A percentile compares a stretch with the other conserved stretches of the same genome.
Evolutionary conservation across 306 rosid species (phyloP).

Genomic region (Arachis stenosperma): DNA sequence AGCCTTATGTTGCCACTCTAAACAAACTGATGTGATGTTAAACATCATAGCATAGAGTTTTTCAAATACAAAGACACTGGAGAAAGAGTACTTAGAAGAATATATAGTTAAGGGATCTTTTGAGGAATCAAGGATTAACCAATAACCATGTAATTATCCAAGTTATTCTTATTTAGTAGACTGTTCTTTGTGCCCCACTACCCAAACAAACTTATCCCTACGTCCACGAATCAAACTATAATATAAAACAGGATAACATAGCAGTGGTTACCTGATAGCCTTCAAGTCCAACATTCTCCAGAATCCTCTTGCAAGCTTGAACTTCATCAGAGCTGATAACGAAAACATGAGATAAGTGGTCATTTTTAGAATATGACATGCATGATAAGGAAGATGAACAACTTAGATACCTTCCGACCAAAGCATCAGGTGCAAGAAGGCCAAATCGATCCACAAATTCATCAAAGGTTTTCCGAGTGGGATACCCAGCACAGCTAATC

Average conservation of each 20-base stretch:
- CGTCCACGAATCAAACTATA: slow-evolving; percentile 1
- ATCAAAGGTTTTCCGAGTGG: slow-evolving; percentile 77
- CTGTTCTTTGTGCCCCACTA: background rate
- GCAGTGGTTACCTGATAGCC: slow-evolving; percentile 75
- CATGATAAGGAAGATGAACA: slow-evolving; percentile 21
- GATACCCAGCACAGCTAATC: slow-evolving; percentile 93
- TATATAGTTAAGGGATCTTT: background rate
- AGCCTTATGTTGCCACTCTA: slow-evolving; percentile 6
- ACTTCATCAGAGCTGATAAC: slow-evolving; percentile 62
- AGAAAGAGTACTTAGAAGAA: slow-evolving; percentile 5
- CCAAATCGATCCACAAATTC: slow-evolving; percentile 84
- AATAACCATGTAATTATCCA: background rate
- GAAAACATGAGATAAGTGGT: slow-evolving; percentile 37
- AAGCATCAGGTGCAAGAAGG: slow-evolving; percentile 76
- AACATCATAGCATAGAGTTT: slow-evolving; percentile 16
- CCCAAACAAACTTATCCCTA: background rate
- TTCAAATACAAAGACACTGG: background rate
- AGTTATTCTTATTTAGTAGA: background rate
- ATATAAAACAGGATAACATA: slow-evolving; percentile 3
- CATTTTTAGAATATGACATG: slow-evolving; percentile 23
- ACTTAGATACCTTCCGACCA: slow-evolving; percentile 65
- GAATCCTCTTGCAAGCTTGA: slow-evolving; percentile 75
- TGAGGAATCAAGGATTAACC: background rate
- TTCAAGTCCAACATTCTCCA: slow-evolving; percentile 71
- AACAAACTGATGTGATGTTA: slow-evolving; percentile 9